These are phyloP conservation scores for Capronia americana DNA, from an alignment of 2,329 filamentous ascomycete species.

Conservation along the genomic window DNA sequence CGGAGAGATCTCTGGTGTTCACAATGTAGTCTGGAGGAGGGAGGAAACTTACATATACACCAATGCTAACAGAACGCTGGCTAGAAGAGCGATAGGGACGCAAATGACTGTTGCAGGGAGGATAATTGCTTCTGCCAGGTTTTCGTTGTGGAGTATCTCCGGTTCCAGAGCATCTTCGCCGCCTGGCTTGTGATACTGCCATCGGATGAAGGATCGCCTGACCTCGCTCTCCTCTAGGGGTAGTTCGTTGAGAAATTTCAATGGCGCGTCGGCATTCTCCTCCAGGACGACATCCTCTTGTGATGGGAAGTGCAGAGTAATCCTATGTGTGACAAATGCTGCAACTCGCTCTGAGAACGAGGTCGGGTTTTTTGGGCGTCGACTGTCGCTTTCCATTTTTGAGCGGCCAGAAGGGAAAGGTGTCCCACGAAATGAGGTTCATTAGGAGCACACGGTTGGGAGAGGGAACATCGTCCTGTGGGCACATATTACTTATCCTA, in stretches of 20 bases:
- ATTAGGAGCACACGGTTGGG: background rate
- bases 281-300: conserved; percentile 6
- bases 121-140: conserved; percentile 13
- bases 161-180: background rate
- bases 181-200: conserved; percentile 1
- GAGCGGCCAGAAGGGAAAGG: background rate
- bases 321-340: conserved; percentile 4
- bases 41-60: conserved; percentile 15
- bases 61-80: conserved; percentile 21
- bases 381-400: conserved; percentile 18
- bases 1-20: background rate
- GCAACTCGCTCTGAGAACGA: conserved; percentile 19
- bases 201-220: conserved; percentile 17
- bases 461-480: background rate
- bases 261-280: background rate
- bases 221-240: conserved; percentile 13
- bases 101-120: conserved; percentile 25
- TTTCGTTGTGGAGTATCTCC: conserved; percentile 2
- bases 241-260: conserved; percentile 11
- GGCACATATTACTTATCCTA: background rate
- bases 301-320: conserved; percentile 1
- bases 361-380: background rate
- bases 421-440: background rate
- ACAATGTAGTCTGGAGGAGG: background rate
- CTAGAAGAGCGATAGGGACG: conserved; percentile 28